Base-by-base conservation (phyloP, 163 green algal species). In the Botryococcus braunii region DNA sequence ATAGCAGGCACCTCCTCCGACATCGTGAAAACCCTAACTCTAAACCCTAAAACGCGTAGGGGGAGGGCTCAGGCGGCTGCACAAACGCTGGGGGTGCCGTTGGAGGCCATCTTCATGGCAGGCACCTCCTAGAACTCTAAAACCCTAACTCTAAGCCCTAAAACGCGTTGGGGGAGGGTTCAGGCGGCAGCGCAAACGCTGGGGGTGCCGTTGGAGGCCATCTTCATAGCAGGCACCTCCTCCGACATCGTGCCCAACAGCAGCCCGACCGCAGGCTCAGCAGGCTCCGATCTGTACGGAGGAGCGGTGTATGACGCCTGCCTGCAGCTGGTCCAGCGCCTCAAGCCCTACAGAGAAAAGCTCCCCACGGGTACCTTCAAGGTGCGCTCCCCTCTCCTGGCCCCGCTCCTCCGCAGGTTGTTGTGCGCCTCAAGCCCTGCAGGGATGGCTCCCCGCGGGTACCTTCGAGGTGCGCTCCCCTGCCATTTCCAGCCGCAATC, bases 201-300 rank as follows among this genome's bases (percentile, higher is more conserved):
- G 37, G 79, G 83, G 39, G 66, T 96, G 7, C 85, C 86, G 4
- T 69, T 97, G 11, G 69, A 70, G 43, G 78, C 70, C 25, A 91
- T 98, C 3, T 92, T 90, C 83, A 91, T 96, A 48, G 75, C 76
- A 39, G 93, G 97, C 76, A 98, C 93, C 0, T 85, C 83, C 60
- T 97, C 93, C 8, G 92, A 97, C 78, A 97, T 95, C 79, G 88
- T 97, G 36, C 90, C 93, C 65, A 98, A 98, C 74, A 79, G 92
- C 0, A 96, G 86, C 0, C 92, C 93, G n/a, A 97, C 93, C 25
- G 93, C 93, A 6, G 93, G 90, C 11, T 94, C 83, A 3, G 90
- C 91, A 25, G 90, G 76, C 13, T 92, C 82, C 3, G 93, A 98
- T 80, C 77, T 97, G 75, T 97, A 95, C 58, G 93, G 93, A 39